These are phyloP conservation scores for Wallacemonas collosoma DNA, from an alignment of 208 protist genomes.

Conservation along the genomic window DNA sequence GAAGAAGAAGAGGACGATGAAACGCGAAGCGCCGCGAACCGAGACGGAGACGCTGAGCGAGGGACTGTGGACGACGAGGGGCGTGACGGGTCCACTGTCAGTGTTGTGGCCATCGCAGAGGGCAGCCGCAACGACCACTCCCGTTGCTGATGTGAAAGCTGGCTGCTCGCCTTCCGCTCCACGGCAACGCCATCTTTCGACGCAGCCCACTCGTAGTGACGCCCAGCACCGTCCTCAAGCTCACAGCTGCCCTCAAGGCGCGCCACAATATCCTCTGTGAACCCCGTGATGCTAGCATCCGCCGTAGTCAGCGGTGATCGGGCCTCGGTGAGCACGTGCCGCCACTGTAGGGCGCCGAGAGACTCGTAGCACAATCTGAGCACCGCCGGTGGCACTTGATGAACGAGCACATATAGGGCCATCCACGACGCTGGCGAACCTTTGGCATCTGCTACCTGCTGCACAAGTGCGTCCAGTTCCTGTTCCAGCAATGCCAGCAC, in stretches of 20 bases:
- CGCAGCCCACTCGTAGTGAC: conserved; percentile 4
- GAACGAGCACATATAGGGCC: conserved; percentile 47
- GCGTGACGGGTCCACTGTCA: not conserved
- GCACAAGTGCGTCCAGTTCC: conserved; percentile 29
- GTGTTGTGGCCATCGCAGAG: not conserved
- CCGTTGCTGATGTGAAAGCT: not conserved
- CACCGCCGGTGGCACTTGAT: conserved; percentile 26
- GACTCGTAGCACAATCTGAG: not conserved
- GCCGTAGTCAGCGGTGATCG: not conserved
- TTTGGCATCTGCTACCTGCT: conserved; percentile 6
- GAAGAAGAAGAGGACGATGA: conserved; percentile 1
- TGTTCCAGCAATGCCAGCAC: conserved; percentile 21
- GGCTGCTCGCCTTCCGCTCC: not conserved
- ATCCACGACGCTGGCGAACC: conserved; percentile 35
- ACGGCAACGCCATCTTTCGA: not conserved
- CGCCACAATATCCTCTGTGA: not conserved
- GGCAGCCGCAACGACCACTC: not conserved
- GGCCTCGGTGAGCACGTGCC: not conserved
- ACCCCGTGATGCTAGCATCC: not conserved
- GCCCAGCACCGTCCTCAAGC: not conserved
- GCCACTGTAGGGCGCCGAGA: not conserved
- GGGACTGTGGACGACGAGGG: not conserved
- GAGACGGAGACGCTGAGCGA: not conserved
- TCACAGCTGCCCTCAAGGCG: not conserved
- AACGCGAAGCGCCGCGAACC: not conserved